Percentiles rank a stretch among this genome's conserved stretches.
phyloP scores from a whole-genome alignment of 768 basidiomycete species.

The Pleurotus tuoliensis region DNA sequence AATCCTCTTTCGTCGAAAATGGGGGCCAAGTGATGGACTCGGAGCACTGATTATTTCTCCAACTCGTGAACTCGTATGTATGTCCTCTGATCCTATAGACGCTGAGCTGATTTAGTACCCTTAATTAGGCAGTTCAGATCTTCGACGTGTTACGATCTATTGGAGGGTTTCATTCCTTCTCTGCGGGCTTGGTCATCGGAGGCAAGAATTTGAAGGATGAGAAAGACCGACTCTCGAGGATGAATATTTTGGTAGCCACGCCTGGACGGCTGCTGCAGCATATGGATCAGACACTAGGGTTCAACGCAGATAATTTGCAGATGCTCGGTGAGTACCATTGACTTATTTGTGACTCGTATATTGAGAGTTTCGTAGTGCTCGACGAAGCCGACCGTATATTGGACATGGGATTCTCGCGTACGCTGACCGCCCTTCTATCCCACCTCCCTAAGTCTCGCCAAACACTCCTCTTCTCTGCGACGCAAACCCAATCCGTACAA shows the following conservation, averaged over 20 bases:
- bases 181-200: slow-evolving; percentile 93
- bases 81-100: neutral
- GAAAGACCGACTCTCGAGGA: slow-evolving; percentile 77
- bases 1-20: slow-evolving; percentile 83
- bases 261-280: slow-evolving; percentile 94
- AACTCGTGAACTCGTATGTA: slow-evolving; percentile 82
- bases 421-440: slow-evolving; percentile 84
- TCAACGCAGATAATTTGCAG: slow-evolving; percentile 89
- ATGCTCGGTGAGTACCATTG: slow-evolving; percentile 61
- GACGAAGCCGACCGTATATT: slow-evolving; percentile 97
- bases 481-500: slow-evolving; percentile 85
- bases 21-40: slow-evolving; percentile 89
- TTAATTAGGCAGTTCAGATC: slow-evolving; percentile 86
- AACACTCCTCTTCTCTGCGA: slow-evolving; percentile 95
- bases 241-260: slow-evolving; percentile 99
- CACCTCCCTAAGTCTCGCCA: slow-evolving; percentile 91
- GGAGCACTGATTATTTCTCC: slow-evolving; percentile 94
- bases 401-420: slow-evolving; percentile 92
- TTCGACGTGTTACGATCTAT: slow-evolving; percentile 95
- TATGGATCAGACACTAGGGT: slow-evolving; percentile 97
- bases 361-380: slow-evolving; percentile 52
- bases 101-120: neutral
- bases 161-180: slow-evolving; percentile 87
- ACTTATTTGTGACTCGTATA: neutral
- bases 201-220: slow-evolving; percentile 96